Percentiles rank a stretch among this genome's conserved stretches.
phyloP scores from a whole-genome alignment of 78 protist species.

The slime mould (Dictyostelium discoideum) region dicty_2.7 NC_007089.4:3131001-3131500 shows the following conservation, averaged over 20 bases:
- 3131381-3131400: not conserved
- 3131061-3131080: not conserved
- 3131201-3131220: conserved; percentile 54
- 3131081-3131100: not conserved
- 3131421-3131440: no score
- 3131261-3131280: conserved; percentile 53
- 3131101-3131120: not conserved
- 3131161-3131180: conserved; percentile 7
- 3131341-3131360: conserved; percentile 51
- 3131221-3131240: conserved; percentile 52
- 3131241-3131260: conserved; percentile 50
- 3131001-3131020: conserved; percentile 19
- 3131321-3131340: conserved; percentile 61
- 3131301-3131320: conserved; percentile 21
- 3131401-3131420: no score
- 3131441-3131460: no score
- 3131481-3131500: no score
- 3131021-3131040: conserved; percentile 39
- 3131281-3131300: conserved; percentile 20
- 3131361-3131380: not conserved
- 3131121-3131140: not conserved
- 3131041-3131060: conserved; percentile 15
- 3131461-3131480: not conserved
- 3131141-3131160: not conserved
- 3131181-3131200: conserved; percentile 10